These are phyloP conservation scores for Afroboletus lepidellus DNA, from an alignment of 1,284 basidiomycete genomes.

Conservation along the genomic window DNA sequence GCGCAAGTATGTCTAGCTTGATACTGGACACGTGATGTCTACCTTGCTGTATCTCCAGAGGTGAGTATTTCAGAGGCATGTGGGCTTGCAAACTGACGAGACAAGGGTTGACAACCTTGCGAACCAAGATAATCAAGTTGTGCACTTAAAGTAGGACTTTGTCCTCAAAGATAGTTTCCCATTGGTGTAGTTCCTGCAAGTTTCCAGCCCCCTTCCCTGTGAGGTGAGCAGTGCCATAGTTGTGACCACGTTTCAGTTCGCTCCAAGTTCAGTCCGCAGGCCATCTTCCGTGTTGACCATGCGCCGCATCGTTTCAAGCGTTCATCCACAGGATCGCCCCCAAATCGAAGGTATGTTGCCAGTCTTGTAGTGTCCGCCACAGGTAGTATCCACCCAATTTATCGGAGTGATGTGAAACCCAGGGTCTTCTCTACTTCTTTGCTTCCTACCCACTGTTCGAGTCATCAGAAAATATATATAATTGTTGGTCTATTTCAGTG, in stretches of 20 bases:
- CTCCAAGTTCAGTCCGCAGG: too few relatives aligned
- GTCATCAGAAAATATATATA: too few relatives aligned
- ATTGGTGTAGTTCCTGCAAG: conserved; percentile 7
- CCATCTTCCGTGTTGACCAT: too few relatives aligned
- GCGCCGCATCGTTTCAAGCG: conserved; percentile 1
- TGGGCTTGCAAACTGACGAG: conserved; percentile 1
- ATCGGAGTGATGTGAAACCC: too few relatives aligned
- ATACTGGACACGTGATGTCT: conserved; percentile 1
- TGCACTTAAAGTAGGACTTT: not conserved
- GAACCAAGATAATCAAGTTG: too few relatives aligned
- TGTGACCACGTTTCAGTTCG: too few relatives aligned
- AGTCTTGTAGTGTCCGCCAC: too few relatives aligned
- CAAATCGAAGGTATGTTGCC: conserved; percentile 8
- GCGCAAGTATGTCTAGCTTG: conserved; percentile 1
- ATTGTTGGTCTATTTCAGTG: too few relatives aligned
- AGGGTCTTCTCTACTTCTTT: too few relatives aligned
- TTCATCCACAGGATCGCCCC: not conserved
- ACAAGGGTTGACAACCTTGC: too few relatives aligned
- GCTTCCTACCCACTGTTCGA: too few relatives aligned
- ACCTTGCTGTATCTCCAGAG: conserved; percentile 3
- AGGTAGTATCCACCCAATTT: too few relatives aligned
- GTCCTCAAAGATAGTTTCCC: conserved; percentile 1
- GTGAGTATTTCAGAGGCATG: not conserved
- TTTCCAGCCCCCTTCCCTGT: conserved; percentile 1
- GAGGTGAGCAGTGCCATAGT: conserved; percentile 8